Percentiles rank a stretch among this genome's conserved stretches.
These are phyloP conservation scores for Pseudogymnoascus sp. DNA, from an alignment of 2,329 filamentous ascomycete species.

Conservation along the genomic window DNA sequence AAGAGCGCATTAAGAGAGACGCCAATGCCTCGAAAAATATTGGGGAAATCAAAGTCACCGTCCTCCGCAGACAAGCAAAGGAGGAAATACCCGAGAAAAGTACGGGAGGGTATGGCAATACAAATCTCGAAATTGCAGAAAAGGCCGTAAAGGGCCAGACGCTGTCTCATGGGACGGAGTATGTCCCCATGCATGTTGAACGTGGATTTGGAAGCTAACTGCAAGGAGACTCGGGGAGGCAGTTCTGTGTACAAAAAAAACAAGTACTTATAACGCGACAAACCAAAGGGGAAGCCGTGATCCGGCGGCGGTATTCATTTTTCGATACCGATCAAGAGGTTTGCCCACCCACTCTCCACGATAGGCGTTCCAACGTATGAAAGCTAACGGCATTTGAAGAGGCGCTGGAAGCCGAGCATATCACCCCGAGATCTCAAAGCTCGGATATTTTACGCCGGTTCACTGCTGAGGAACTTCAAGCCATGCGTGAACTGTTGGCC, in stretches of 20 bases:
- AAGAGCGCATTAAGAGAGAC: not conserved
- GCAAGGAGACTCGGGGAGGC: not conserved
- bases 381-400: not conserved
- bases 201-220: not conserved
- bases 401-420: not conserved
- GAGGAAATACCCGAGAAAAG: not conserved
- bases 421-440: not conserved
- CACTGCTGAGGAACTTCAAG: not conserved
- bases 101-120: not conserved
- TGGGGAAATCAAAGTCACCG: not conserved
- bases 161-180: not conserved
- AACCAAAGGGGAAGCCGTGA: not conserved
- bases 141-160: not conserved
- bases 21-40: not conserved
- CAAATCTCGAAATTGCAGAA: not conserved
- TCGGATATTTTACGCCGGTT: not conserved
- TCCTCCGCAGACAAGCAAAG: not conserved
- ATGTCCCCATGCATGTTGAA: not conserved
- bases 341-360: fast-evolving
- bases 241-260: not conserved
- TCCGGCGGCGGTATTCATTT: not conserved
- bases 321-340: not conserved
- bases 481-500: not conserved
- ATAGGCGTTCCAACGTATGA: not conserved
- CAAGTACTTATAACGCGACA: too few relatives aligned